phyloP scores from a whole-genome alignment of 1,139 yeast genomes.

The Sugiyamaella novakii region DNA sequence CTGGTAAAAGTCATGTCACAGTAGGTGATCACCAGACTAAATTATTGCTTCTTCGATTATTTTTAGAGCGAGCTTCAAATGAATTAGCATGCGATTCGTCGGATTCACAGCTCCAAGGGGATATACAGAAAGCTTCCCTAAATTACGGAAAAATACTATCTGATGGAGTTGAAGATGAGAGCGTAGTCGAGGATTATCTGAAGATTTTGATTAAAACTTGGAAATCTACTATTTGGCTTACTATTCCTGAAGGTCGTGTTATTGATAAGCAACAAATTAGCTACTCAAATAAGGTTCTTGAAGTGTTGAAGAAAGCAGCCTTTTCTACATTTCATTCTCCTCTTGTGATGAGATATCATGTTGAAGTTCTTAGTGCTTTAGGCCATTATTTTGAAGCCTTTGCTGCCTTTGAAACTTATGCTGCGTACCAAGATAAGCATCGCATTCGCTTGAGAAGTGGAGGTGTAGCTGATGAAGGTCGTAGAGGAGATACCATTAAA shows the following conservation, averaged over 20 bases:
- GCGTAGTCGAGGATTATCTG: constrained; percentile 40
- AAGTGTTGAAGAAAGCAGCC: constrained; percentile 44
- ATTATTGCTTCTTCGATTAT: constrained; percentile 1
- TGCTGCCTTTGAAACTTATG: constrained; percentile 50
- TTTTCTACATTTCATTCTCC: constrained; percentile 54
- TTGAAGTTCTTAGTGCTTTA: constrained; percentile 38
- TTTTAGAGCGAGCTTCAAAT: constrained; percentile 12
- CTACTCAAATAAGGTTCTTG: constrained; percentile 30
- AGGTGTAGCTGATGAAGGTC: constrained; percentile 24
- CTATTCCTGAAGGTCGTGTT: constrained; percentile 32
- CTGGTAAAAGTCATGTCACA: constrained; percentile 17
- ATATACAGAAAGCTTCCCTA: constrained; percentile 8
- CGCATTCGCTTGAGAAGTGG: constrained; percentile 40
- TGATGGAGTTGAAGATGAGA: not conserved
- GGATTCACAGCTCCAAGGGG: constrained; percentile 9
- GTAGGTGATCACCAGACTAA: constrained; percentile 7
- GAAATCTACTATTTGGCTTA: constrained; percentile 28
- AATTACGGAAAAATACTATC: constrained; percentile 4
- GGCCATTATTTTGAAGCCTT: constrained; percentile 43
- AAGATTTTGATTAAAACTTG: constrained; percentile 41
- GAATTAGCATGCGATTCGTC: constrained; percentile 5
- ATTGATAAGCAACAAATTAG: constrained; percentile 25
- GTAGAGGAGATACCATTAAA: constrained; percentile 36
- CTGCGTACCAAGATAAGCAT: constrained; percentile 44
- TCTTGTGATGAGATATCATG: constrained; percentile 45